A percentile compares a stretch with the other conserved stretches of the same genome.
Conservation (phyloP, 2,329 filamentous ascomycete genomes). For the Thermoascus crustaceus region DNA sequence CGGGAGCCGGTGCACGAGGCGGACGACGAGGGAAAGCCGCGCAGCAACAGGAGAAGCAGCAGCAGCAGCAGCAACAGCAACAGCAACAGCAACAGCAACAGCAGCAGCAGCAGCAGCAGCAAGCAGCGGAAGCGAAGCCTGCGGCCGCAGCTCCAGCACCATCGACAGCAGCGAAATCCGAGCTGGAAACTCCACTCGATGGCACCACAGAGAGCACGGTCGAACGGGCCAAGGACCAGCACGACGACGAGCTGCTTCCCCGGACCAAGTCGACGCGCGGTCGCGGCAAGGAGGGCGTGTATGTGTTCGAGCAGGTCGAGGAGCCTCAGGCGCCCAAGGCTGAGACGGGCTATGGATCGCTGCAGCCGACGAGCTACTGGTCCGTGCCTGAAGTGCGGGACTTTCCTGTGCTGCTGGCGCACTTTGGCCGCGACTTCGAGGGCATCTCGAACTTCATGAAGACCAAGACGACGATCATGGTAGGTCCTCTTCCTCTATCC, state of each 20-base stretch:
- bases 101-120: constrained; percentile 6
- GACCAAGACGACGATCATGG: constrained; percentile 46
- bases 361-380: constrained; percentile 45
- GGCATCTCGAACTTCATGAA: constrained; percentile 44
- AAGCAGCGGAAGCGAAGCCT: background rate
- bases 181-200: constrained; percentile 16
- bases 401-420: constrained; percentile 37
- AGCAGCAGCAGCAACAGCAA: constrained; percentile 10
- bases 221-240: constrained; percentile 6
- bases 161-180: too few relatives aligned
- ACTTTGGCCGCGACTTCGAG: constrained; percentile 43
- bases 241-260: constrained; percentile 1
- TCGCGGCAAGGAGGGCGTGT: constrained; percentile 25
- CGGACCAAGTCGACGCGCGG: constrained; percentile 21
- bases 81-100: constrained; percentile 13
- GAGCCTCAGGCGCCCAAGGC: constrained; percentile 18
- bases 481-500: constrained; percentile 15
- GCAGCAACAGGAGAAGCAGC: constrained; percentile 20
- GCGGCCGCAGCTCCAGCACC: too few relatives aligned
- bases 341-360: constrained; percentile 28
- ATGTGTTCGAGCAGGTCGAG: constrained; percentile 29
- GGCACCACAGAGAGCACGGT: constrained; percentile 12
- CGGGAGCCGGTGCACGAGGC: constrained; percentile 24
- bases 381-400: constrained; percentile 43
- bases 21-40: constrained; percentile 27